Percentiles rank a stretch among this genome's conserved stretches.
Evolutionary conservation across 2,329 filamentous ascomycete species (phyloP).

Genomic region (Pseudogymnoascus sp.): DNA sequence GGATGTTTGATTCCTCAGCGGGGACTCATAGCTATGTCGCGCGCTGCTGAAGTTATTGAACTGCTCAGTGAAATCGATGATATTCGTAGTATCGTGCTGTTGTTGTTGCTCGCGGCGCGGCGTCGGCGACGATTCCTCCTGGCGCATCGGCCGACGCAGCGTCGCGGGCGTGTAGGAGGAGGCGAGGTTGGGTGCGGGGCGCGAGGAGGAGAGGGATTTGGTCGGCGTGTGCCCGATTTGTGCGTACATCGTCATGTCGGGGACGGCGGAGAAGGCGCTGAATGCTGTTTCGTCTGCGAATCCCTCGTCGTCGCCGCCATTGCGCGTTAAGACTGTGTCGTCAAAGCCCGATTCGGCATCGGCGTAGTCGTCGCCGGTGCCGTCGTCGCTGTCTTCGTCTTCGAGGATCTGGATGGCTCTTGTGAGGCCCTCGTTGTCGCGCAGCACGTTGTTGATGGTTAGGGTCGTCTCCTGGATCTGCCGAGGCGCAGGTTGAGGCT

Average conservation of each 20-base stretch:
- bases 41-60: slow-evolving; percentile 46
- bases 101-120: slow-evolving; percentile 28
- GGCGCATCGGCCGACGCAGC: neutral
- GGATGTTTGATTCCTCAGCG: slow-evolving; percentile 15
- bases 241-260: slow-evolving; percentile 77
- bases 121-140: slow-evolving; percentile 13
- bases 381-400: slow-evolving; percentile 32
- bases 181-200: neutral
- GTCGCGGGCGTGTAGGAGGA: neutral
- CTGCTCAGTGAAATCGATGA: slow-evolving; percentile 85
- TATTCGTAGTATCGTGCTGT: slow-evolving; percentile 56
- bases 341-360: slow-evolving; percentile 23
- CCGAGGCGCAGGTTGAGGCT: slow-evolving; percentile 4
- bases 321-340: slow-evolving; percentile 24
- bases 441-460: slow-evolving; percentile 43
- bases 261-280: slow-evolving; percentile 82
- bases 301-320: slow-evolving; percentile 28
- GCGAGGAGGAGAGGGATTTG: slow-evolving; percentile 36
- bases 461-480: slow-evolving; percentile 18
- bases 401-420: slow-evolving; percentile 57
- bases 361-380: slow-evolving; percentile 22
- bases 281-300: slow-evolving; percentile 37
- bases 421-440: slow-evolving; percentile 47
- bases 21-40: neutral
- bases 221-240: slow-evolving; percentile 59